A percentile compares a stretch with the other conserved stretches of the same genome.
Conservation (phyloP, 2,329 filamentous ascomycete genomes). For the Leptographium wingfieldii region DNA sequence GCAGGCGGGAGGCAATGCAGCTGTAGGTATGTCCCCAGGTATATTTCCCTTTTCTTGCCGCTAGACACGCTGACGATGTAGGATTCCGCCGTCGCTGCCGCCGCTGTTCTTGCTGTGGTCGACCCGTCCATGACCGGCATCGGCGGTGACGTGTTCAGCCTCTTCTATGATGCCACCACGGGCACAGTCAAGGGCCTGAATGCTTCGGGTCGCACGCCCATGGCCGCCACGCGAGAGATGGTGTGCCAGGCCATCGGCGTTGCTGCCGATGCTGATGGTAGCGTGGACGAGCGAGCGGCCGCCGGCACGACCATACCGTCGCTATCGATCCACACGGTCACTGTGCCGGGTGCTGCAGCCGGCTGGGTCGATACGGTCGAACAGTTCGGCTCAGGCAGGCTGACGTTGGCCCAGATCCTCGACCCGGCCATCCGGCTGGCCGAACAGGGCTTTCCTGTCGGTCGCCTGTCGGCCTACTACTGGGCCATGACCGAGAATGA, state of each 20-base stretch:
- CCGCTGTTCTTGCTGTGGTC: slow-evolving; percentile 81
- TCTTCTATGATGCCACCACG: slow-evolving; percentile 72
- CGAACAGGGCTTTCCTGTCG: slow-evolving; percentile 78
- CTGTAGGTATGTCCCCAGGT: slow-evolving; percentile 42
- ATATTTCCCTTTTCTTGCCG: not conserved
- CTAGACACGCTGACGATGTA: slow-evolving; percentile 20
- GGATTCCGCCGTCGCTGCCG: slow-evolving; percentile 85
- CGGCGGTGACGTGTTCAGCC: slow-evolving; percentile 87
- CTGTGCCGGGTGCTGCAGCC: slow-evolving; percentile 44
- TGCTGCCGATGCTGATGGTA: slow-evolving; percentile 16
- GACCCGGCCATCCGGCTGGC: slow-evolving; percentile 70
- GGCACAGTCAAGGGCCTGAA: slow-evolving; percentile 76
- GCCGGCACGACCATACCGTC: slow-evolving; percentile 47
- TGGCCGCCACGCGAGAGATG: slow-evolving; percentile 53
- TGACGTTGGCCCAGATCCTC: slow-evolving; percentile 63
- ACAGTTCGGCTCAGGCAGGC: slow-evolving; percentile 71
- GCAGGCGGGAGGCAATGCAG: slow-evolving; percentile 77
- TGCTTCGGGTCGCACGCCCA: slow-evolving; percentile 73
- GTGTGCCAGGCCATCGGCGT: slow-evolving; percentile 58
- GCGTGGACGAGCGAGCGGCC: slow-evolving; percentile 15
- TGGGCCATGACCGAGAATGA: slow-evolving; percentile 15
- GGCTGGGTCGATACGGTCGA: slow-evolving; percentile 87
- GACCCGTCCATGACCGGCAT: slow-evolving; percentile 87
- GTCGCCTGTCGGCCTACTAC: slow-evolving; percentile 43
- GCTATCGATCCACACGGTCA: slow-evolving; percentile 63